Evolutionary conservation across 2,329 filamentous ascomycete species (phyloP), one percentile per base, ranked within the genome.

Genomic region (Fusarium mangiferae): DNA sequence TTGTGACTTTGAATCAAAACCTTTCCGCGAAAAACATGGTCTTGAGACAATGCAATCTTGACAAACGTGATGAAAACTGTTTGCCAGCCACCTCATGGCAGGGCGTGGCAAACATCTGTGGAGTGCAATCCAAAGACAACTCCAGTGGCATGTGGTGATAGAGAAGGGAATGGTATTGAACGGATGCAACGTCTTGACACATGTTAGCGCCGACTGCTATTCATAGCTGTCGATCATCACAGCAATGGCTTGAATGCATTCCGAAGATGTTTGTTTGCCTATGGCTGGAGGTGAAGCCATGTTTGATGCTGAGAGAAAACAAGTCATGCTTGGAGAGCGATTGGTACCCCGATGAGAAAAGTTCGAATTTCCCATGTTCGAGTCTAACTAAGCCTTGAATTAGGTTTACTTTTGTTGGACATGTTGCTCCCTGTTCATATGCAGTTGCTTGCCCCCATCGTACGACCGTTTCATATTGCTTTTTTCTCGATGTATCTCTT

Each of bases 51-150:
- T 38, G 41, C 67, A 57, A 54, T 67, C 55, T 70, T 51, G 59
- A 70, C 58, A 48, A 46, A n/a, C 51, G 42, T 26, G 48, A 63
- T 38, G 38, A 15, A 38, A 24, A 57, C 57, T 39, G 22, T 35
- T 48, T 42, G 56, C 56, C 67, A 65, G 59, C 72, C 68, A 72
- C 72, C 71, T 74, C 71, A 74, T 74, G 72, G 72, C 56, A 72
- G 46, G 68, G 59, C 44, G 52, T 74, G 56, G 22, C 33, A 68
- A 54, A 42, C n/a, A 39, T 33, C 22, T 42, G 46, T 49, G 58
- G 64, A 72, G 68, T 65, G 45, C 55, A 42, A 42, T 62, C 41
- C 60, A 42, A 42, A 60, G 48, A 62, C 44, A 49, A 62, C 26
- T 57, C 22, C 22, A 44, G 38, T 60, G 72, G 68, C 62, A 74